phyloP scores from a whole-genome alignment of 768 basidiomycete species.

The Tubosaeta brunneosetosa region DNA sequence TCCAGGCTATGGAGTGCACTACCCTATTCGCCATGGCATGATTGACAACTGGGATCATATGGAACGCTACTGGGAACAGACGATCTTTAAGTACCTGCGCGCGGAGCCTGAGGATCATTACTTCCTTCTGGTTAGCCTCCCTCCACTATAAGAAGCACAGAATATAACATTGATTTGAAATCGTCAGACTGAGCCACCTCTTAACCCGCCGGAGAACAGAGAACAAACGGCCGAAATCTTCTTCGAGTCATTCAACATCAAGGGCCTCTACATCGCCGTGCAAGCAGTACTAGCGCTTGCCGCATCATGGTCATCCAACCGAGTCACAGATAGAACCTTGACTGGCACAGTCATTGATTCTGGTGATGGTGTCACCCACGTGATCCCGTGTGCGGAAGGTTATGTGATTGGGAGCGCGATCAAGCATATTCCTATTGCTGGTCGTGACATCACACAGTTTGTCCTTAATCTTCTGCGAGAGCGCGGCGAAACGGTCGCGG shows the following conservation, averaged over 20 bases:
- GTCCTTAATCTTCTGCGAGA: conserved; percentile 95
- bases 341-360: conserved; percentile 99
- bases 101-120: conserved; percentile 99
- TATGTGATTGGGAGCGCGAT: conserved; percentile 99
- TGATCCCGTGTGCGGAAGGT: conserved; percentile 82
- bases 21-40: conserved; percentile 96
- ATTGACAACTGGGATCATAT: conserved; percentile 99
- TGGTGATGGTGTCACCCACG: conserved; percentile 98
- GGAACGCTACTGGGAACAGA: conserved; percentile 99
- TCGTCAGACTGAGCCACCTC: conserved; percentile 91
- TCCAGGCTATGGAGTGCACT: conserved; percentile 87
- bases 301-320: conserved; percentile 92
- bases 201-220: conserved; percentile 97
- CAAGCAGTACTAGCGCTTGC: conserved; percentile 98
- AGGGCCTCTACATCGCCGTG: conserved; percentile 96
- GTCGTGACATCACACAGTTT: conserved; percentile 94
- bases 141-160: conserved; percentile 19
- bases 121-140: conserved; percentile 79
- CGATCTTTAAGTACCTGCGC: conserved; percentile 98
- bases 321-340: conserved; percentile 83
- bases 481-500: conserved; percentile 84
- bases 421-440: conserved; percentile 98
- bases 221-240: conserved; percentile 99
- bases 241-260: conserved; percentile 99
- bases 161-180: neutral